Percentiles rank a stretch among this genome's conserved stretches.
Conservation (phyloP, 1,139 yeast genomes). For the Candida mesenterica region DNA sequence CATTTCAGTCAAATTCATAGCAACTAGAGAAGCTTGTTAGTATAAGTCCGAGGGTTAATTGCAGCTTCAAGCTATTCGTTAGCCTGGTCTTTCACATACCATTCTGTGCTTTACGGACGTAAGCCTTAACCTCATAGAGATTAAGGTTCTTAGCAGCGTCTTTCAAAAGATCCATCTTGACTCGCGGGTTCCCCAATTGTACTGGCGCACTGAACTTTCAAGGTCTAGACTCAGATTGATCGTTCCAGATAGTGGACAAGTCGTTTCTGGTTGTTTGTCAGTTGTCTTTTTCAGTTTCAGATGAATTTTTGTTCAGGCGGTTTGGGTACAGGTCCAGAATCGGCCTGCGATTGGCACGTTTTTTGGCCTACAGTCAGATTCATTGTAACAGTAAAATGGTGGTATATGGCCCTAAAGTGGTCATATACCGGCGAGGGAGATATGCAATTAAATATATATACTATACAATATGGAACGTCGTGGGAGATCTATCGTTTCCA, state of each 20-base stretch:
- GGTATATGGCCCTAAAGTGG: background rate
- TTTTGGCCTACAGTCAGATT: too few species aligned
- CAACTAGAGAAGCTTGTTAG: slow-evolving; percentile 42
- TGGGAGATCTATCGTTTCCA: background rate
- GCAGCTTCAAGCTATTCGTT: background rate
- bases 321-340: too few species aligned
- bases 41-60: slow-evolving; percentile 1
- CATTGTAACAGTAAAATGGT: too few species aligned
- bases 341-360: background rate
- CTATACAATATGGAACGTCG: background rate
- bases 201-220: background rate
- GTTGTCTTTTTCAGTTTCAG: too few species aligned
- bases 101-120: slow-evolving; percentile 96
- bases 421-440: background rate
- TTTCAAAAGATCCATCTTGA: slow-evolving; percentile 61
- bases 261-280: background rate
- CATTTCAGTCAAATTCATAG: slow-evolving; percentile 91
- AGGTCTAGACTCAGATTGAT: background rate
- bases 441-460: background rate
- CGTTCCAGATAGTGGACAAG: background rate
- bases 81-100: slow-evolving; percentile 36
- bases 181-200: slow-evolving; percentile 3
- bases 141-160: slow-evolving; percentile 80
- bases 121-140: slow-evolving; percentile 93
- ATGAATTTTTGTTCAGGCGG: too few species aligned